Conservation (phyloP, 345 rosid genomes). For the Hypericum androsaemum region DNA sequence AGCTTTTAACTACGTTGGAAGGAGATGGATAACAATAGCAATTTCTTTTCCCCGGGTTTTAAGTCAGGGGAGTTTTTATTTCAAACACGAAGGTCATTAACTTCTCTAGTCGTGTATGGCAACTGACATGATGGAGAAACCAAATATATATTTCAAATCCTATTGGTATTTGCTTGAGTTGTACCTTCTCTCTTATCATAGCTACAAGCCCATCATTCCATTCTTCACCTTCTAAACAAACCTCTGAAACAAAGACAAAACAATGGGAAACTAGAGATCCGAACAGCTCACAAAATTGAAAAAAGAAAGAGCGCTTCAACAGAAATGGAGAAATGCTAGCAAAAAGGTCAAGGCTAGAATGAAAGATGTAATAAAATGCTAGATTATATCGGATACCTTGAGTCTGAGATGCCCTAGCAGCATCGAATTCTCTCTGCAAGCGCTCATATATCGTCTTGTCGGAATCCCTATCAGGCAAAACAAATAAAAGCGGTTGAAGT, state of each 20-base stretch:
- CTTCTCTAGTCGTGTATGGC: too few relatives aligned
- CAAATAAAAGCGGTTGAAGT: conserved; percentile 2
- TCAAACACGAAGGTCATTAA: too few relatives aligned
- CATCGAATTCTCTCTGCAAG: conserved; percentile 80
- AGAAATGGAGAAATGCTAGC: too few relatives aligned
- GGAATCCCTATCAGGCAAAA: conserved; percentile 56
- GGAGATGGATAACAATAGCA: too few relatives aligned
- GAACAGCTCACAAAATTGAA: too few relatives aligned
- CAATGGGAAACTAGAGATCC: too few relatives aligned
- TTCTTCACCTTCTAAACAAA: conserved; percentile 65
- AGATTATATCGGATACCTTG: conserved; percentile 37
- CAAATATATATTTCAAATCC: background rate
- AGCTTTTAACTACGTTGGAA: too few relatives aligned
- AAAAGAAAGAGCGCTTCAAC: too few relatives aligned
- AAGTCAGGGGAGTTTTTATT: too few relatives aligned
- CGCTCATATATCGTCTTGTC: conserved; percentile 82
- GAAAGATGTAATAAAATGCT: conserved; percentile 1
- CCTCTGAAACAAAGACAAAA: conserved; percentile 34
- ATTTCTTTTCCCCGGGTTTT: too few relatives aligned
- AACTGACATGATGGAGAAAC: background rate
- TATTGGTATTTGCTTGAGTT: conserved; percentile 8
- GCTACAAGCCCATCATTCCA: conserved; percentile 96
- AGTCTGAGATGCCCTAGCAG: conserved; percentile 66
- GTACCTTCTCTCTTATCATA: conserved; percentile 88
- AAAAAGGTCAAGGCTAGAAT: background rate